Evolutionary conservation across 2,329 filamentous ascomycete genomes (phyloP), one percentile per base, ranked within the genome.

Genomic region (Plenodomus tracheiphilus): DNA sequence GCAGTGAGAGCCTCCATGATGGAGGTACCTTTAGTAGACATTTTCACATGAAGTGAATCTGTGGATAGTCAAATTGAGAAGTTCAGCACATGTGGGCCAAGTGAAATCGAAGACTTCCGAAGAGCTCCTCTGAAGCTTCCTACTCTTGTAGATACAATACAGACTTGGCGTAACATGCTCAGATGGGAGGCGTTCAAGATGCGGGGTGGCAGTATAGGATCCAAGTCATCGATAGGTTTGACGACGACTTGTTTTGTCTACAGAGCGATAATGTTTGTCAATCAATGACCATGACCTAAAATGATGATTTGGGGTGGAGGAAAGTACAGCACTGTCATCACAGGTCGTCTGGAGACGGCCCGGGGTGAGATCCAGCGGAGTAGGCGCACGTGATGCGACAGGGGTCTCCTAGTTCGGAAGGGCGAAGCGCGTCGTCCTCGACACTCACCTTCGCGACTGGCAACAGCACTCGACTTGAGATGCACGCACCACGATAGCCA

Each of bases 381-480:
- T 15, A n/a, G 34, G n/a, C 13, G 46, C 66, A 69, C 65, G 66
- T 69, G 66, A 67, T 51, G 41, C 20, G 43, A 46, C 54, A 43
- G 44, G 51, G 54, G 53, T 43, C 61, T 49, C 66, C 65, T 49
- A 64, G 65, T 43, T 46, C 49, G 42, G 50, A 56, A 44, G 56
- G 51, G 52, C 52, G 46, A 61, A 54, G 61, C 63, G 64, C 62
- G 64, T 66, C 62, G 64, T 66, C 54, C 53, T 59, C 51, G 15
- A 15, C n/a, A n/a, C n/a, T n/a, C n/a, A n/a, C n/a, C 57, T 64
- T 68, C 64, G 66, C 65, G 64, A 67, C 55, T 44, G 43, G 47
- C 56, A 47, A 46, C 44, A 62, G 53, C 56, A 59, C 55, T 49
- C 46, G 58, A 52, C 44, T 54, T 47, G 47, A 52, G 54, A 65